A percentile compares a stretch with the other conserved stretches of the same genome.
phyloP scores from a whole-genome alignment of 345 rosid genomes.

The Odontarrhena argentea region DNA sequence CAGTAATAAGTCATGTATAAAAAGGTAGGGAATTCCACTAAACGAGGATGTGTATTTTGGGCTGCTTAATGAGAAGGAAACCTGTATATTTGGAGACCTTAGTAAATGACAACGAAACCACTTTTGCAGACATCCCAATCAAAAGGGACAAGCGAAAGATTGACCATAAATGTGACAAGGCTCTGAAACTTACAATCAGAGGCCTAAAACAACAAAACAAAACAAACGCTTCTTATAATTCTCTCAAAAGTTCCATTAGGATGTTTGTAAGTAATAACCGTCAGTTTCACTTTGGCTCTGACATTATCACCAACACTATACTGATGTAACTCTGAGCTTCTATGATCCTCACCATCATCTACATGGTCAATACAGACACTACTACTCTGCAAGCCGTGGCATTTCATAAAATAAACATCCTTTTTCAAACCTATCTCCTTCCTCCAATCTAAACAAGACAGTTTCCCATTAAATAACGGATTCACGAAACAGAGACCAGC shows the following conservation, averaged over 20 bases:
- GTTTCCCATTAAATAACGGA: constrained; percentile 1
- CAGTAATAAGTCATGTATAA: not conserved
- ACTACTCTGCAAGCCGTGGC: constrained; percentile 45
- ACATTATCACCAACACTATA: constrained; percentile 29
- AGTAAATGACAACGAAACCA: no score
- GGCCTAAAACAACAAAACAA: no score
- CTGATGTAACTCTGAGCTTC: constrained; percentile 42
- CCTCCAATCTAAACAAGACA: constrained; percentile 35
- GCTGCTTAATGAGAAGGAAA: no score
- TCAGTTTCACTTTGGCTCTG: constrained; percentile 36
- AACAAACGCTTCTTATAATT: no score
- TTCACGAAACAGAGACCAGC: constrained; percentile 26
- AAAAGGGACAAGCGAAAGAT: no score
- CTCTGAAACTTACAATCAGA: no score
- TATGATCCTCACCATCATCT: constrained; percentile 39
- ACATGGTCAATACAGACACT: constrained; percentile 45
- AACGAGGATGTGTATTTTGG: not conserved
- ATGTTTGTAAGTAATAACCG: no score
- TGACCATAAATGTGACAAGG: no score
- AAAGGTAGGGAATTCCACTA: not conserved
- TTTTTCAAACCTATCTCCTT: constrained; percentile 35
- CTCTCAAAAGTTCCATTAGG: no score
- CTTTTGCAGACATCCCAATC: no score
- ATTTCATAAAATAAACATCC: constrained; percentile 35
- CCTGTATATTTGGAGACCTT: no score